Evolutionary conservation across 768 basidiomycete genomes (phyloP).

Genomic region (Russula foetens): DNA sequence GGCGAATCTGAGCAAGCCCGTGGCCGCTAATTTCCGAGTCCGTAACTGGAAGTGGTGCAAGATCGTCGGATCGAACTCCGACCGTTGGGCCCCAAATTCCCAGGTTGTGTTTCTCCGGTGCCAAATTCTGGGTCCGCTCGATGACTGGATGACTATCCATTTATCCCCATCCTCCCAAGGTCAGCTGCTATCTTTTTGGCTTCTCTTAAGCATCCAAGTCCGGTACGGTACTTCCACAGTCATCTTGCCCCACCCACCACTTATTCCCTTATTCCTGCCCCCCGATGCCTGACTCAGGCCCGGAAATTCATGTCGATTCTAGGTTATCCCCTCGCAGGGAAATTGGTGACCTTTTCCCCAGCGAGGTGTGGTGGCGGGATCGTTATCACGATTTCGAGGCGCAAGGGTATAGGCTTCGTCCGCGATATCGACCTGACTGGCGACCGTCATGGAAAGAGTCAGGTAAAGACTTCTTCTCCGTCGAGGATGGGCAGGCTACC

Average conservation of each 20-base stretch:
- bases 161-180: too few relatives aligned
- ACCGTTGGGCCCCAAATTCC: too few relatives aligned
- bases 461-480: neutral
- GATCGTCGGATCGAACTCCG: too few relatives aligned
- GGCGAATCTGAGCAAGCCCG: too few relatives aligned
- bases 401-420: constrained; percentile 8
- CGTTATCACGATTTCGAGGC: constrained; percentile 5
- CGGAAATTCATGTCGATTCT: neutral
- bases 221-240: too few relatives aligned
- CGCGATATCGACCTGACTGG: constrained; percentile 8
- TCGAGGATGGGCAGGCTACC: constrained; percentile 7
- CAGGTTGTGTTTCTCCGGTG: too few relatives aligned
- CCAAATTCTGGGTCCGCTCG: too few relatives aligned
- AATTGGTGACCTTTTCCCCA: constrained; percentile 1
- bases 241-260: neutral
- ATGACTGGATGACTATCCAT: too few relatives aligned
- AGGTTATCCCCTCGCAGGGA: neutral
- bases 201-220: too few relatives aligned
- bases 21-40: too few relatives aligned
- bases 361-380: constrained; percentile 12
- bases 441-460: constrained; percentile 1
- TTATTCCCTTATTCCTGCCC: neutral
- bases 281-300: neutral
- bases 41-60: too few relatives aligned
- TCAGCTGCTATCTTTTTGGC: too few relatives aligned